phyloP scores from a whole-genome alignment of 2,329 filamentous ascomycete species.

The Dendrostoma leiphaemia region DNA sequence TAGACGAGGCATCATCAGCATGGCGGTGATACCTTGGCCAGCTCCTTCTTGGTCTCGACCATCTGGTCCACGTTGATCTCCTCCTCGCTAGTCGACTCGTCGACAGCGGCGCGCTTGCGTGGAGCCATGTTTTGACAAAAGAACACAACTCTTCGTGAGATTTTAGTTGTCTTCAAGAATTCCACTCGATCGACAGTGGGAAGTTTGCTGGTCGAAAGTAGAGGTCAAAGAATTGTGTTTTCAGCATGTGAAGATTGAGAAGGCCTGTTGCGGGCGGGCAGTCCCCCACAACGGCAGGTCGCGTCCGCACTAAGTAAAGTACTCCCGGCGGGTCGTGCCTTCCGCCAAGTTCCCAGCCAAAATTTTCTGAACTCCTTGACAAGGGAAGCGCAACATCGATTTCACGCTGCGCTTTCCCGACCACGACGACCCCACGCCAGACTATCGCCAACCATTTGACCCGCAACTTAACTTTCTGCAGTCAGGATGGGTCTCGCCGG shows the following conservation, averaged over 20 bases:
- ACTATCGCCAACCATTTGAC: no score
- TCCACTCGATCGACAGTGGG: not conserved
- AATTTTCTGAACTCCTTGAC: constrained; percentile 5
- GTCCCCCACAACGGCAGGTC: not conserved
- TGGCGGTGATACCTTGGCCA: constrained; percentile 15
- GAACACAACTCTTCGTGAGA: no score
- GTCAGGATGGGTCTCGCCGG: constrained; percentile 65
- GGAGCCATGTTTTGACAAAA: constrained; percentile 13
- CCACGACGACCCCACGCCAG: not conserved
- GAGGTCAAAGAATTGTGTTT: not conserved
- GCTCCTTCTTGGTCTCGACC: constrained; percentile 20
- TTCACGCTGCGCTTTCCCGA: not conserved
- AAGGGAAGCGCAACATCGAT: not conserved
- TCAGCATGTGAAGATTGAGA: not conserved
- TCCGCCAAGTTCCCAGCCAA: constrained; percentile 12
- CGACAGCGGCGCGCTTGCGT: constrained; percentile 9
- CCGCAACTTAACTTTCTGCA: not conserved
- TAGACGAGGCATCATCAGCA: not conserved
- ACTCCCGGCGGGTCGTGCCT: not conserved
- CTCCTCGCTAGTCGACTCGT: constrained; percentile 15
- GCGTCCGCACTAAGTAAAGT: not conserved
- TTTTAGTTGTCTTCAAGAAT: not conserved
- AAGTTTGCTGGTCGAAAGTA: not conserved
- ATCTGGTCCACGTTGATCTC: constrained; percentile 23
- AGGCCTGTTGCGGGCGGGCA: not conserved